Percentiles rank a stretch among this genome's conserved stretches.
Conservation (phyloP, 179 eudicot species). For the Camellia oleifera region DNA sequence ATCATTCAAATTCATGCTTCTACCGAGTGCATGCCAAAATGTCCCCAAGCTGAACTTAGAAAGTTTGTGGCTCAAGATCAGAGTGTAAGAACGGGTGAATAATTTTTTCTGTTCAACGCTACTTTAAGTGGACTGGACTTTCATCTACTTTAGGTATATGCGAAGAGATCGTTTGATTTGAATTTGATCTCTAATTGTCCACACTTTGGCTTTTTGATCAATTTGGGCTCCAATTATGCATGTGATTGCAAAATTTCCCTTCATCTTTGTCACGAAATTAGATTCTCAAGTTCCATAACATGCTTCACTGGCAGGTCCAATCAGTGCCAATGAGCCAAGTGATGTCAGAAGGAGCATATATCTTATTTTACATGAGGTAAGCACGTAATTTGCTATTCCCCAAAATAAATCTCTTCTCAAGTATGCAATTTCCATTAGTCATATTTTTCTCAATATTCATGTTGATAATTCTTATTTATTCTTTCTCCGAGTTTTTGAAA, state of each 20-base stretch:
- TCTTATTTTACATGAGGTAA: conserved; percentile 92
- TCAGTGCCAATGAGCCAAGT: conserved; percentile 75
- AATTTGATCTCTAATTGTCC: no score
- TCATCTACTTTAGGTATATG: neutral
- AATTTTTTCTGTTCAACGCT: no score
- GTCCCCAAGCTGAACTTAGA: no score
- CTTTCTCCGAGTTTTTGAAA: neutral
- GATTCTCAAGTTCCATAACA: conserved; percentile 11
- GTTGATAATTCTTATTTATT: neutral
- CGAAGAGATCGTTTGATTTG: neutral
- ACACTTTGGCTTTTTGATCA: neutral
- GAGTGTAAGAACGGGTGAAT: neutral
- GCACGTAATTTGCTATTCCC: conserved; percentile 3
- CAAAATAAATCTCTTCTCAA: neutral
- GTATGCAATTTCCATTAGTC: neutral
- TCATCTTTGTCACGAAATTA: neutral
- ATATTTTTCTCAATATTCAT: neutral
- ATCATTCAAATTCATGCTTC: neutral
- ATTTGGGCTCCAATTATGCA: neutral
- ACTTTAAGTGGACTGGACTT: neutral
- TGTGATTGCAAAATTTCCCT: neutral
- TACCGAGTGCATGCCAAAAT: neutral
- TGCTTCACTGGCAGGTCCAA: conserved; percentile 55
- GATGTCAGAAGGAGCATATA: conserved; percentile 98
- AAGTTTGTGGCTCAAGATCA: no score